A percentile compares a stretch with the other conserved stretches of the same genome.
These are phyloP conservation scores for Lichtheimia ramosa DNA, from an alignment of 371 early-diverging fungal species.

Conservation along the genomic window DNA sequence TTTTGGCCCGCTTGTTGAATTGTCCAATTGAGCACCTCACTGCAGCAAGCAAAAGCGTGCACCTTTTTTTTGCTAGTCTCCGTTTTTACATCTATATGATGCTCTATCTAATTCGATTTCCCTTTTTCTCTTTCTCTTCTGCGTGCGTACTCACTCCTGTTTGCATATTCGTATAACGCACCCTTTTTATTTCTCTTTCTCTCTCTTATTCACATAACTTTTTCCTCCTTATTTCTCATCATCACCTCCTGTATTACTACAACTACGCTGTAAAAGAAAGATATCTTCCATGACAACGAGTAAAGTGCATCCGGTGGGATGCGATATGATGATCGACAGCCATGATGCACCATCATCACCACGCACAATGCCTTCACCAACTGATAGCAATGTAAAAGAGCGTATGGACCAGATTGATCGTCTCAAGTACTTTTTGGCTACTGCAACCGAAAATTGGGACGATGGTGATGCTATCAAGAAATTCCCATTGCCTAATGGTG, in stretches of 20 bases:
- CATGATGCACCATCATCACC: slow-evolving; percentile 3
- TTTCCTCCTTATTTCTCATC: slow-evolving; percentile 10
- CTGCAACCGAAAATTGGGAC: slow-evolving; percentile 64
- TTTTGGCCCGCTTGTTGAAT: background rate
- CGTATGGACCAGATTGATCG: slow-evolving; percentile 53
- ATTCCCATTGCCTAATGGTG: slow-evolving; percentile 81
- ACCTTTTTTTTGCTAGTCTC: background rate
- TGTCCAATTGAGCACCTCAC: background rate
- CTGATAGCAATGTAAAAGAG: slow-evolving; percentile 19
- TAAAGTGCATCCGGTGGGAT: slow-evolving; percentile 6
- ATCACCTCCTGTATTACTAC: slow-evolving; percentile 11
- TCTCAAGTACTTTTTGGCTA: slow-evolving; percentile 58
- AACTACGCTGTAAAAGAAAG: slow-evolving; percentile 14
- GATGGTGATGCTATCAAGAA: slow-evolving; percentile 51
- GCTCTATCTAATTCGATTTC: background rate
- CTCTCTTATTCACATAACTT: slow-evolving; percentile 3
- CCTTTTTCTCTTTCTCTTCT: background rate
- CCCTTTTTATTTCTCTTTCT: slow-evolving; percentile 6
- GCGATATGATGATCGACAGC: slow-evolving; percentile 10
- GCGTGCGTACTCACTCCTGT: background rate
- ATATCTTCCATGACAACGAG: slow-evolving; percentile 18
- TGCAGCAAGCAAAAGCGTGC: background rate
- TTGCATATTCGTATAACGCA: slow-evolving; percentile 2
- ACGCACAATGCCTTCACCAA: slow-evolving; percentile 21
- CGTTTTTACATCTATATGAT: background rate